Evolutionary conservation across 148 eudicot genomes (phyloP).

Genomic region (Fallopia convolvulus): DNA sequence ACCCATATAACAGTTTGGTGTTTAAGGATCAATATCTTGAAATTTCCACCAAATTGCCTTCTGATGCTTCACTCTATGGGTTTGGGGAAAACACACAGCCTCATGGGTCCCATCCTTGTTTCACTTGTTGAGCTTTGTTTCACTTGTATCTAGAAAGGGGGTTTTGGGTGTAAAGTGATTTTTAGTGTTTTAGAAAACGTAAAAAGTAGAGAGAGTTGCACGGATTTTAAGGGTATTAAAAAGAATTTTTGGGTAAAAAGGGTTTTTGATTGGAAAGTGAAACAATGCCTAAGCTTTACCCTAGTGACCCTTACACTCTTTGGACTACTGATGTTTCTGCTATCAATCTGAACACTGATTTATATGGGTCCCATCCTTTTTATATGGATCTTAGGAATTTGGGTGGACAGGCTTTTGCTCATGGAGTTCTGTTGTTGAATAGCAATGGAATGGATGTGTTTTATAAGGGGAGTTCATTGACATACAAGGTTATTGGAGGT

Average conservation of each 20-base stretch:
- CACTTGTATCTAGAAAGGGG: no score
- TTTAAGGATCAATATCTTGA: constrained; percentile 86
- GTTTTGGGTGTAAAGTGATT: no score
- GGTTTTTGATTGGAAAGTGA: no score
- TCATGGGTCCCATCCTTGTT: no score
- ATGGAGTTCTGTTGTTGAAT: constrained; percentile 72
- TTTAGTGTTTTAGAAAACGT: no score
- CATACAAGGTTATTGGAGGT: constrained; percentile 89
- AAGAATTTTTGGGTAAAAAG: no score
- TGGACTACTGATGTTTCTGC: constrained; percentile 67
- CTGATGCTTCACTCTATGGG: constrained; percentile 71
- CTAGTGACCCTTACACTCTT: constrained; percentile 78
- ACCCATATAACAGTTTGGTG: constrained; percentile 44
- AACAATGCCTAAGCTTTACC: constrained; percentile 51
- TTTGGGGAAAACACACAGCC: constrained; percentile 84
- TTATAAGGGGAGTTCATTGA: constrained; percentile 65
- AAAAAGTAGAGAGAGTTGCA: no score
- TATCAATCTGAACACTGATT: constrained; percentile 61
- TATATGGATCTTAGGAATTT: constrained; percentile 84
- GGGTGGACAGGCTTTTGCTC: constrained; percentile 48
- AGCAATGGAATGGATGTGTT: constrained; percentile 94
- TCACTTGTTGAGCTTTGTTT: no score
- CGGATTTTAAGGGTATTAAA: no score
- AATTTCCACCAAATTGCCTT: constrained; percentile 61
- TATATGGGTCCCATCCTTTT: constrained; percentile 91